A percentile compares a stretch with the other conserved stretches of the same genome.
These are phyloP conservation scores for Nigrograna mackinnonii DNA, from an alignment of 2,329 filamentous ascomycete genomes.

Conservation along the genomic window DNA sequence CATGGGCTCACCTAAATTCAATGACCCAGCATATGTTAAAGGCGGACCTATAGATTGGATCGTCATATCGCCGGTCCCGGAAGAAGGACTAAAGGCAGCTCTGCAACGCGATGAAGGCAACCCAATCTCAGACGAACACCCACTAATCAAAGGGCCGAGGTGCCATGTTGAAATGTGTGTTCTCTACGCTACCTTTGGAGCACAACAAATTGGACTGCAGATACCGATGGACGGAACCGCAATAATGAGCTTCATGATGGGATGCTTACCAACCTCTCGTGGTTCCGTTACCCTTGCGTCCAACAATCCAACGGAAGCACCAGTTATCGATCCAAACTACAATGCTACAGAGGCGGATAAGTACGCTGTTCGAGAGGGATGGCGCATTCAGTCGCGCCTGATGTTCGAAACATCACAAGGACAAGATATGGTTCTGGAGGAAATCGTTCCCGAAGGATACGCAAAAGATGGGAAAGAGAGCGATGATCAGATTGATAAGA, in stretches of 20 bases:
- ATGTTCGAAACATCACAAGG: conserved; percentile 48
- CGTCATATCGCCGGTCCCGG: conserved; percentile 13
- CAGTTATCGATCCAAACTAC: conserved; percentile 57
- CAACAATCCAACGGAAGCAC: conserved; percentile 50
- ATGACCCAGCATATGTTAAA: conserved; percentile 18
- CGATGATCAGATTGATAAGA: conserved; percentile 57
- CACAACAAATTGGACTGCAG: conserved; percentile 13
- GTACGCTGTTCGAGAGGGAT: conserved; percentile 49
- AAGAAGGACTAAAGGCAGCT: conserved; percentile 12
- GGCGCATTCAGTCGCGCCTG: conserved; percentile 46
- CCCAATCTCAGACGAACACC: conserved; percentile 11
- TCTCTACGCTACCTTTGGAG: conserved; percentile 16
- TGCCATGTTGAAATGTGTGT: conserved; percentile 21
- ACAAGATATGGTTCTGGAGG: conserved; percentile 47
- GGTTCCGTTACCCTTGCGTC: conserved; percentile 58
- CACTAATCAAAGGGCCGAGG: conserved; percentile 11
- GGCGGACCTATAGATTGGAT: conserved; percentile 26
- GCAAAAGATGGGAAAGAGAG: conserved; percentile 20
- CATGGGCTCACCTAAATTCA: conserved; percentile 20
- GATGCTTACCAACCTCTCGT: conserved; percentile 31
- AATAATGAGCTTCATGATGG: conserved; percentile 24
- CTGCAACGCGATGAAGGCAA: conserved; percentile 17
- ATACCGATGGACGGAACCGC: conserved; percentile 21
- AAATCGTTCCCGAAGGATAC: conserved; percentile 48
- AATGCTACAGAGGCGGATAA: conserved; percentile 55